Conservation (phyloP, 1,139 yeast genomes). For the Yamadazyma oceani region DNA sequence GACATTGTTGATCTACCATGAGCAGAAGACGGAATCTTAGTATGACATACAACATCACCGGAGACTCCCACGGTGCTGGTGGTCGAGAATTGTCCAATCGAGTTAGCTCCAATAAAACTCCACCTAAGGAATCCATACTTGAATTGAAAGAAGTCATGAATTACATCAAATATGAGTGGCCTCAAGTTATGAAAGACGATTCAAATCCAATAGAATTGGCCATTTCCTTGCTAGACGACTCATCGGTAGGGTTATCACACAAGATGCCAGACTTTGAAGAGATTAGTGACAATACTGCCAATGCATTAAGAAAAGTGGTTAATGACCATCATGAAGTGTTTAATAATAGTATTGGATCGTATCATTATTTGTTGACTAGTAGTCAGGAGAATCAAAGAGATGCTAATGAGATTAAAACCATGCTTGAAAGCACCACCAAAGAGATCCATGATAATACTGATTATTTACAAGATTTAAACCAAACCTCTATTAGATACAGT, state of each 20-base stretch:
- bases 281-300: slow-evolving; percentile 54
- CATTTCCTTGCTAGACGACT: slow-evolving; percentile 73
- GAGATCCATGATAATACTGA: slow-evolving; percentile 58
- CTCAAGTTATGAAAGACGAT: slow-evolving; percentile 33
- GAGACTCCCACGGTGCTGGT: slow-evolving; percentile 3
- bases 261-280: slow-evolving; percentile 58
- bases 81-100: slow-evolving; percentile 3
- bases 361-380: slow-evolving; percentile 58
- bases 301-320: slow-evolving; percentile 66
- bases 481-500: slow-evolving; percentile 58
- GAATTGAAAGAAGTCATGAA: slow-evolving; percentile 40
- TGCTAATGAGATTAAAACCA: slow-evolving; percentile 49
- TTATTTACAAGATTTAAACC: slow-evolving; percentile 62
- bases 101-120: slow-evolving; percentile 2
- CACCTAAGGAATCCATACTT: slow-evolving; percentile 31
- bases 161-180: slow-evolving; percentile 47
- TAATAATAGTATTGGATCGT: slow-evolving; percentile 78
- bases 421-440: slow-evolving; percentile 50
- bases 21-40: slow-evolving; percentile 23
- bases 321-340: slow-evolving; percentile 83
- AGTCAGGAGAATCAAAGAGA: slow-evolving; percentile 59
- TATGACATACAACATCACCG: slow-evolving; percentile 20
- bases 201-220: slow-evolving; percentile 86
- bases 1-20: slow-evolving; percentile 1
- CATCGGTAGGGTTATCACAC: slow-evolving; percentile 86